A percentile compares a stretch with the other conserved stretches of the same genome.
phyloP scores from a whole-genome alignment of 495 filamentous ascomycete species.

The Tuber melanosporum region DNA sequence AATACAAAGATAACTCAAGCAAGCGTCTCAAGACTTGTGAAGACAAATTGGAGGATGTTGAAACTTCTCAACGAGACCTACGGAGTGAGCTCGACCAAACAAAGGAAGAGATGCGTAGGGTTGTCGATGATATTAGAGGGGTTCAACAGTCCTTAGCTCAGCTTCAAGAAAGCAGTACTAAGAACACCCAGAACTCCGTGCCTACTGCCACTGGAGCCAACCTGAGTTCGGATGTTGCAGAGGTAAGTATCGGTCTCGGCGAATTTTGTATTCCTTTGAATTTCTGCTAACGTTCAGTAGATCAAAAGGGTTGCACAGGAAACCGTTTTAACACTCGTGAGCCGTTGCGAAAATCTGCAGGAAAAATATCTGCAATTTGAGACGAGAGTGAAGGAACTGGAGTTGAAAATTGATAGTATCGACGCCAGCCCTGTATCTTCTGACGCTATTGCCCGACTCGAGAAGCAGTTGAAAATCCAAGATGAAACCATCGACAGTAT shows the following conservation, averaged over 20 bases:
- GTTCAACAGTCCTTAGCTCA: constrained; percentile 3
- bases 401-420: not conserved
- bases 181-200: not conserved
- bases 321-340: not conserved
- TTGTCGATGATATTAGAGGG: not conserved
- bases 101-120: not conserved
- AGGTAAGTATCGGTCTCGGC: not conserved
- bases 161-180: not conserved
- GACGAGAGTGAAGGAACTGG: not conserved
- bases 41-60: not conserved
- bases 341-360: not conserved
- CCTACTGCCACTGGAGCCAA: not conserved
- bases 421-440: constrained; percentile 16
- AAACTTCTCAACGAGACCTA: not conserved
- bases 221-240: not conserved
- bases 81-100: not conserved
- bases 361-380: not conserved
- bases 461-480: constrained; percentile 21
- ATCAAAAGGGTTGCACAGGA: not conserved
- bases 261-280: not conserved
- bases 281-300: not conserved
- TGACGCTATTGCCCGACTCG: constrained; percentile 21
- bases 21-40: not conserved
- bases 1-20: constrained; percentile 15
- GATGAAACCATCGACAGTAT: constrained; percentile 28